A percentile compares a stretch with the other conserved stretches of the same genome.
Conservation (phyloP, 2,329 filamentous ascomycete species). For the Anisogramma anomala region DNA sequence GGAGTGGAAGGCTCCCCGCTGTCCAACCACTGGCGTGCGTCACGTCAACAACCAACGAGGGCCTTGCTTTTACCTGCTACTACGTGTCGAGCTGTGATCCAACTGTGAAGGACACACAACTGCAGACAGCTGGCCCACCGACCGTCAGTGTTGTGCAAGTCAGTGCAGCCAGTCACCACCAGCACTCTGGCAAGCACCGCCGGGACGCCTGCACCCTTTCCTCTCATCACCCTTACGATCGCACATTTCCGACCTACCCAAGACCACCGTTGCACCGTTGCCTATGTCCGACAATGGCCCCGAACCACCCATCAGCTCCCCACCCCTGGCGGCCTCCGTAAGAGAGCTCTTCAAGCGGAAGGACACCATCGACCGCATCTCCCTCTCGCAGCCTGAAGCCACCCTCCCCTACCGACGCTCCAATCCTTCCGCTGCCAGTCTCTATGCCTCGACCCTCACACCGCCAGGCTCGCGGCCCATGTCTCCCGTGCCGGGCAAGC, state of each 20-base stretch:
- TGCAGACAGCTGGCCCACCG: too few species aligned
- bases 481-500: conserved; percentile 48
- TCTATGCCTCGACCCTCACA: conserved; percentile 56
- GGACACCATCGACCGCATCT: conserved; percentile 37
- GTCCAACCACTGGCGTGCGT: too few species aligned
- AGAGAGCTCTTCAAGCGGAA: conserved; percentile 50
- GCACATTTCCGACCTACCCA: not conserved
- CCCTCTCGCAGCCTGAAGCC: conserved; percentile 38
- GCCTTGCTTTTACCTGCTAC: too few species aligned
- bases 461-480: conserved; percentile 56
- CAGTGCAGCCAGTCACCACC: too few species aligned
- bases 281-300: conserved; percentile 15
- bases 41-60: too few species aligned
- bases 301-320: conserved; percentile 24
- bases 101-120: too few species aligned
- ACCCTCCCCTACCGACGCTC: conserved; percentile 42
- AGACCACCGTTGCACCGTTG: conserved; percentile 6
- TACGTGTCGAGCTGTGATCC: too few species aligned
- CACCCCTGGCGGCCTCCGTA: conserved; percentile 53
- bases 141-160: too few species aligned
- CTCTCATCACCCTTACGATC: not conserved
- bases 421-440: conserved; percentile 47
- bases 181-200: not conserved
- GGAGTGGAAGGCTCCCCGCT: too few species aligned
- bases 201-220: not conserved